phyloP scores from a whole-genome alignment of 2,329 filamentous ascomycete species.

The Nemania bipapillata region DNA sequence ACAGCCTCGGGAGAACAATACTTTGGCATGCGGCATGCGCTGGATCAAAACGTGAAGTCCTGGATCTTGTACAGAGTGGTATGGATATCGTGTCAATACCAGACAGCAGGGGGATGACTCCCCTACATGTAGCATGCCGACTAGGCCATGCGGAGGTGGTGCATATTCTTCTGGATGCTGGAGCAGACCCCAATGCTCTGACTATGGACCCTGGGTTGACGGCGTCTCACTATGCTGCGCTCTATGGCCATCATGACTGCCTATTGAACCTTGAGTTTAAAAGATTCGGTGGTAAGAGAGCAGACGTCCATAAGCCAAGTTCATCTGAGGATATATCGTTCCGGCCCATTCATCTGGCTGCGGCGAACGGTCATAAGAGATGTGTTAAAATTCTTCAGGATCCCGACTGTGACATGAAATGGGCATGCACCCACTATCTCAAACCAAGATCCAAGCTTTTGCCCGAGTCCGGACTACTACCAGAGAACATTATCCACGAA shows the following conservation, averaged over 20 bases:
- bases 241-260: not conserved
- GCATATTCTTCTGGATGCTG: not conserved
- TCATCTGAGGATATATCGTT: constrained; percentile 1
- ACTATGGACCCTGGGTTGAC: not conserved
- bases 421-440: not conserved
- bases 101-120: not conserved
- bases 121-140: not conserved
- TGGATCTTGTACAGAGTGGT: not conserved
- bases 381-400: not conserved
- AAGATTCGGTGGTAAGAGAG: not conserved
- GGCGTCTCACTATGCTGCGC: not conserved
- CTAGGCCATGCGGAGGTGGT: not conserved
- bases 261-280: not conserved
- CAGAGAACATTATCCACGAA: too few relatives aligned
- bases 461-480: too few relatives aligned
- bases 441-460: too few relatives aligned
- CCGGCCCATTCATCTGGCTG: not conserved
- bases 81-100: not conserved
- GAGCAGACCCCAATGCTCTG: not conserved
- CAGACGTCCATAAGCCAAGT: not conserved
- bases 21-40: not conserved
- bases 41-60: not conserved
- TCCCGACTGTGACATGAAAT: not conserved
- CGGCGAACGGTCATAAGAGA: not conserved
- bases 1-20: not conserved